Percentiles rank a stretch among this genome's conserved stretches.
phyloP scores from a whole-genome alignment of 2,329 filamentous ascomycete genomes.

The Fusarium subtropicale region DNA sequence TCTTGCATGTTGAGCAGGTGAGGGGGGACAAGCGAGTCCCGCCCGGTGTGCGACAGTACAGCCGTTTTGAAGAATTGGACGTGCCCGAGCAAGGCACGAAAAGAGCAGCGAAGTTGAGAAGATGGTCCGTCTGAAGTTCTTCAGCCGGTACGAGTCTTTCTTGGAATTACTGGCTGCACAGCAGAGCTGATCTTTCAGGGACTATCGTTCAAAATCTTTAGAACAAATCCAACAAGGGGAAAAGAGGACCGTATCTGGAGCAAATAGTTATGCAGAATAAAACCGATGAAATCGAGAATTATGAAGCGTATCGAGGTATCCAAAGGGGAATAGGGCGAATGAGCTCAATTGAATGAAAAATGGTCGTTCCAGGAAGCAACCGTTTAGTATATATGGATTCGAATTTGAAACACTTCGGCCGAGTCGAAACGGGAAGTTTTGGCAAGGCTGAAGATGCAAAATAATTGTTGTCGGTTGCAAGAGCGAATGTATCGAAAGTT shows the following conservation, averaged over 20 bases:
- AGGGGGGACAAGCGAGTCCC: conserved; percentile 89
- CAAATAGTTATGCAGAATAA: conserved; percentile 42
- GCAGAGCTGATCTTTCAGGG: conserved; percentile 23
- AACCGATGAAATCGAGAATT: conserved; percentile 41
- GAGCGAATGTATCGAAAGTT: conserved; percentile 47
- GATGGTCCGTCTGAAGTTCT: conserved; percentile 22
- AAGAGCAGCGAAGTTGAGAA: conserved; percentile 25
- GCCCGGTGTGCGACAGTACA: conserved; percentile 78
- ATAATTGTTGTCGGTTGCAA: conserved; percentile 36
- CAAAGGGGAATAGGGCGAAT: conserved; percentile 33
- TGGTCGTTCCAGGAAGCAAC: conserved; percentile 44
- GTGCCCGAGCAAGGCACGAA: conserved; percentile 57
- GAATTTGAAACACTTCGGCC: conserved; percentile 44
- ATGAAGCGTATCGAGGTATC: conserved; percentile 40
- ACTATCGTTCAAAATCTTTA: conserved; percentile 15
- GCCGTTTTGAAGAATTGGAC: conserved; percentile 80
- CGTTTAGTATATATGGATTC: conserved; percentile 45
- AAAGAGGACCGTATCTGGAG: conserved; percentile 28
- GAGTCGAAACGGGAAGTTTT: conserved; percentile 38
- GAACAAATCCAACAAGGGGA: conserved; percentile 16
- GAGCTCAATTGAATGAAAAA: conserved; percentile 31
- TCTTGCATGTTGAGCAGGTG: conserved; percentile 94
- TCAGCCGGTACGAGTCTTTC: conserved; percentile 24
- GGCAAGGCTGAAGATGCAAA: conserved; percentile 37
- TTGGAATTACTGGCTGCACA: conserved; percentile 30